Base-by-base conservation (phyloP, 768 basidiomycete genomes). In the Chalciporus chontae region DNA sequence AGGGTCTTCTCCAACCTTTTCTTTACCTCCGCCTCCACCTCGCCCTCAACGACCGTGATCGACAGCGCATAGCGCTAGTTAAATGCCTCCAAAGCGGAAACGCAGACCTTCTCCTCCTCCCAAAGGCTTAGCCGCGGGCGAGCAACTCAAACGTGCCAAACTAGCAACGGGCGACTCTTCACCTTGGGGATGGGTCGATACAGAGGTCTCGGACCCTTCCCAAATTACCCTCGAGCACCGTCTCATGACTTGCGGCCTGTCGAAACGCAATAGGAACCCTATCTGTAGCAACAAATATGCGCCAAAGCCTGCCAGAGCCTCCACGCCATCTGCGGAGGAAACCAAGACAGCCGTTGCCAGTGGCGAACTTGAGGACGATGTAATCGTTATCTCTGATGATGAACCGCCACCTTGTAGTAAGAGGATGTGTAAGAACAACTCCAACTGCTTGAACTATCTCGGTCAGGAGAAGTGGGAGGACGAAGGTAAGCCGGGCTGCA, bases 381-480 rank as follows among this genome's bases (percentile, higher is more conserved):
- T 87, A 26, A 85, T 88, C 47, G 71, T 87, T 17, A 74, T 89
- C 32, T 84, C 85, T 1, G 87, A 89, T 47, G 81, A 86, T 34
- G 84, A 87, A 41, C 64, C 59, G 31, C 69, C 69, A 4, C 58
- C 65, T 14, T 92, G 90, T 61, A 73, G 65, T 50, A 81, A 79
- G 59, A 85, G 79, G 51, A 24, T 44, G 5, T 98, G 95, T 69
- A 84, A 78, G 58, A 68, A 68, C 43, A 94, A 93, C 61, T 88
- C 90, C 8, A 81, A 85, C 45, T 96, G 95, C 66, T 71, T 94
- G 47, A 95, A 94, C 64, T 84, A 91, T 69, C 70, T 96, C 26
- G 91, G 90, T 5, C 90, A 90, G 59, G 83, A 86, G 23, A 74
- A 76, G 54, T 95, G 92, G 87, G 85, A 90, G 64, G 72, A 79